A percentile compares a stretch with the other conserved stretches of the same genome.
Evolutionary conservation across 176 grass and related monocot species (phyloP).

Genomic region (Eleusine coracana): DNA sequence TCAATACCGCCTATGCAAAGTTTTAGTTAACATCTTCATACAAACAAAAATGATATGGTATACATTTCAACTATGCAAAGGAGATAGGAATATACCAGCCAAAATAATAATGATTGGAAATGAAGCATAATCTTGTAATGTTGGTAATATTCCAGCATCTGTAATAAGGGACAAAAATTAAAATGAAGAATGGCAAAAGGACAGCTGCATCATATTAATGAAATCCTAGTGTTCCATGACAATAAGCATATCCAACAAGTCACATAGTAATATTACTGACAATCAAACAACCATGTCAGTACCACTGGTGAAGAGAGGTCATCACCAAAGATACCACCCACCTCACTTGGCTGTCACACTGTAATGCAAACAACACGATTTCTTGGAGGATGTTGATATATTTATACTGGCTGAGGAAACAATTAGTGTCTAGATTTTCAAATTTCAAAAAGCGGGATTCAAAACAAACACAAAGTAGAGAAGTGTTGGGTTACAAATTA

Average conservation of each 20-base stretch:
- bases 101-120: constrained; percentile 96
- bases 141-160: constrained; percentile 99
- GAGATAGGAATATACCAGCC: constrained; percentile 73
- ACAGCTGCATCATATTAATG: not conserved
- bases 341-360: not conserved
- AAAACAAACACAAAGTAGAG: not conserved
- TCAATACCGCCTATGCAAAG: constrained; percentile 69
- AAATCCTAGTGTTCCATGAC: constrained; percentile 17
- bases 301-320: not conserved
- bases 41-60: constrained; percentile 25
- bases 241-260: constrained; percentile 27
- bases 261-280: not conserved
- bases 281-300: not conserved
- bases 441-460: not conserved
- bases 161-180: constrained; percentile 45
- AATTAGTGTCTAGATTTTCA: not conserved
- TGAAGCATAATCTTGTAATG: constrained; percentile 82
- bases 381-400: not conserved
- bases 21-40: constrained; percentile 37
- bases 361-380: not conserved
- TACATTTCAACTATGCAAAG: constrained; percentile 30
- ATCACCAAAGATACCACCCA: not conserved
- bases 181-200: constrained; percentile 39
- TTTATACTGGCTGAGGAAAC: not conserved
- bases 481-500: not conserved